Conservation (phyloP, 1,139 yeast genomes). For the Arxiozyma heterogenica region DNA sequence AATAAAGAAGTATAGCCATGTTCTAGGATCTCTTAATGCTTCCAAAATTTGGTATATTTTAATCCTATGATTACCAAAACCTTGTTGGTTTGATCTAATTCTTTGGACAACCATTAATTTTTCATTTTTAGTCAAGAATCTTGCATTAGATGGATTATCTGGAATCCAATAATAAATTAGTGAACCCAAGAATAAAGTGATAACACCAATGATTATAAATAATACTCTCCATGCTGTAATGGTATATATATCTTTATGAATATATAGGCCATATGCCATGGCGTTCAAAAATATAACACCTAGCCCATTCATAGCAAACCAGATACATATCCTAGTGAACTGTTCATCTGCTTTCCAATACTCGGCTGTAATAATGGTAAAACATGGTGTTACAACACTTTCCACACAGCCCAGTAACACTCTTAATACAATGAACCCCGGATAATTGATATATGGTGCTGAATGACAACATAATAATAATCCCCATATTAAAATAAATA, state of each 20-base stretch:
- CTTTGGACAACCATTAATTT: slow-evolving; percentile 45
- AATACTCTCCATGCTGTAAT: slow-evolving; percentile 42
- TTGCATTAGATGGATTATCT: slow-evolving; percentile 41
- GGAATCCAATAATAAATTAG: slow-evolving; percentile 41
- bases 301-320: slow-evolving; percentile 45
- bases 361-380: slow-evolving; percentile 45
- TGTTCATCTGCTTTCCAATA: slow-evolving; percentile 47
- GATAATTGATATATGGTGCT: slow-evolving; percentile 31
- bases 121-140: slow-evolving; percentile 43
- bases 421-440: slow-evolving; percentile 37
- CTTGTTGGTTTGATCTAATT: slow-evolving; percentile 40
- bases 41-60: slow-evolving; percentile 46
- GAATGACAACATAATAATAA: slow-evolving; percentile 37
- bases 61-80: slow-evolving; percentile 47
- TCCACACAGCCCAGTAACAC: slow-evolving; percentile 43
- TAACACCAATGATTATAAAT: slow-evolving; percentile 41
- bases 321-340: slow-evolving; percentile 39
- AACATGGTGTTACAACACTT: slow-evolving; percentile 43
- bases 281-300: slow-evolving; percentile 37
- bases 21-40: slow-evolving; percentile 38
- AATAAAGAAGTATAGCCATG: slow-evolving; percentile 40
- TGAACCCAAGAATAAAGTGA: slow-evolving; percentile 40
- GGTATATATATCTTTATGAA: slow-evolving; percentile 28
- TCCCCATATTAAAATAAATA: slow-evolving; percentile 42
- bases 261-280: slow-evolving; percentile 42